These are phyloP conservation scores for Lactarius akahatsu DNA, from an alignment of 768 basidiomycete species.

Conservation along the genomic window DNA sequence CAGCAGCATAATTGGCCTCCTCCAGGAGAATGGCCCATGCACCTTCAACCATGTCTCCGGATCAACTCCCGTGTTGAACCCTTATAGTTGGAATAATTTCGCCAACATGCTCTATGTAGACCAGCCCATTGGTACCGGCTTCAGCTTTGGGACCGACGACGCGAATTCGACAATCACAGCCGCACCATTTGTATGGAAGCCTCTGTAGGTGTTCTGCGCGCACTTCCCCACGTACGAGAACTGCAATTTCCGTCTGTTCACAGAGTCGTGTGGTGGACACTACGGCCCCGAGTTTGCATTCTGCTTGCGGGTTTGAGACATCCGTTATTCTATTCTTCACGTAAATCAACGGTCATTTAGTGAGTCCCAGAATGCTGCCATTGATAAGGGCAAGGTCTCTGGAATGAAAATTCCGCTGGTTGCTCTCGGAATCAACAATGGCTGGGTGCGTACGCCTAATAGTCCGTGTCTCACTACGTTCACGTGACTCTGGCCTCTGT, in stretches of 20 bases:
- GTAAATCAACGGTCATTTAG: conserved; percentile 1
- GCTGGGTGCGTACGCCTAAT: conserved; percentile 45
- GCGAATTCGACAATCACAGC: not conserved
- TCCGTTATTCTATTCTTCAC: not conserved
- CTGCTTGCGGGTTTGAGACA: not conserved
- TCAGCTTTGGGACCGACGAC: not conserved
- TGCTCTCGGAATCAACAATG: no score
- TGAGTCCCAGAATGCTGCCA: no score
- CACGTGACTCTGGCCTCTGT: not conserved
- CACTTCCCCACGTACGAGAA: conserved; percentile 21
- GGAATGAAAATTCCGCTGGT: no score
- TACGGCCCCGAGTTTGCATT: conserved; percentile 24
- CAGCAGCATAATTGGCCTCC: no score
- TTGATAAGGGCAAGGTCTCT: no score
- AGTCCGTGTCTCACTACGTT: conserved; percentile 40
- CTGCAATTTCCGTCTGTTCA: no score
- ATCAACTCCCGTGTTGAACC: conserved; percentile 10
- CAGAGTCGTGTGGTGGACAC: no score
- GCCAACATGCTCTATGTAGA: conserved; percentile 27
- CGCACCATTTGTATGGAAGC: not conserved
- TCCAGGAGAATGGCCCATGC: conserved; percentile 23
- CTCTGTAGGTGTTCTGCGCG: not conserved
- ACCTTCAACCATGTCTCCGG: conserved; percentile 15
- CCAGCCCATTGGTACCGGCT: conserved; percentile 14
- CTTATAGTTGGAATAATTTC: conserved; percentile 17